Conservation (phyloP, 2,329 filamentous ascomycete genomes). For the Claviceps sorghi region DNA sequence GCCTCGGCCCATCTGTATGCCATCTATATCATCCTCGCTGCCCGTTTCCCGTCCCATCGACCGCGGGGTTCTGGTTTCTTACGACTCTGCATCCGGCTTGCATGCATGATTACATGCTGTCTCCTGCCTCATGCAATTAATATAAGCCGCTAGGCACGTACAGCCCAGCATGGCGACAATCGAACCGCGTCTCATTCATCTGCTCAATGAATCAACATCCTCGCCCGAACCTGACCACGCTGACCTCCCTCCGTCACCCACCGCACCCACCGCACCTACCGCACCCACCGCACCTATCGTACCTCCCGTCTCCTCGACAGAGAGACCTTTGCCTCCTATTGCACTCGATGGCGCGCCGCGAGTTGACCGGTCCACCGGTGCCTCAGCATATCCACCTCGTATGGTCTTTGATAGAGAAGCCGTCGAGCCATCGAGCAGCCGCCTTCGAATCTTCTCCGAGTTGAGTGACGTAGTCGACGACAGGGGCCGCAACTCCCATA, state of each 20-base stretch:
- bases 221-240: constrained; percentile 32
- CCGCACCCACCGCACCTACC: constrained; percentile 28
- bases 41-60: background rate
- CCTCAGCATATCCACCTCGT: constrained; percentile 23
- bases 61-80: background rate
- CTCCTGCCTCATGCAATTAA: constrained; percentile 1
- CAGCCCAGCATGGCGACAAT: constrained; percentile 45
- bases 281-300: no score
- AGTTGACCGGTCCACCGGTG: constrained; percentile 19
- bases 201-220: constrained; percentile 41
- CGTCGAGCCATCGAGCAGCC: constrained; percentile 18
- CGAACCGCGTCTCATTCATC: constrained; percentile 51
- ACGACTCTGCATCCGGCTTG: background rate
- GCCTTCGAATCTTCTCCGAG: constrained; percentile 33
- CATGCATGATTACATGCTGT: background rate
- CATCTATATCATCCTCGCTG: constrained; percentile 1
- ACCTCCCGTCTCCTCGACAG: constrained; percentile 27
- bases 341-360: constrained; percentile 33
- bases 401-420: constrained; percentile 25
- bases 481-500: constrained; percentile 29
- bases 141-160: constrained; percentile 2
- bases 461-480: constrained; percentile 29
- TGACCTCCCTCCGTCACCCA: constrained; percentile 41
- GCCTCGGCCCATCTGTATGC: background rate
- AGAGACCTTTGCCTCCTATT: constrained; percentile 35